A percentile compares a stretch with the other conserved stretches of the same genome.
Evolutionary conservation across 176 grass and related monocot species (phyloP).

Genomic region (Juncus inflexus): DNA sequence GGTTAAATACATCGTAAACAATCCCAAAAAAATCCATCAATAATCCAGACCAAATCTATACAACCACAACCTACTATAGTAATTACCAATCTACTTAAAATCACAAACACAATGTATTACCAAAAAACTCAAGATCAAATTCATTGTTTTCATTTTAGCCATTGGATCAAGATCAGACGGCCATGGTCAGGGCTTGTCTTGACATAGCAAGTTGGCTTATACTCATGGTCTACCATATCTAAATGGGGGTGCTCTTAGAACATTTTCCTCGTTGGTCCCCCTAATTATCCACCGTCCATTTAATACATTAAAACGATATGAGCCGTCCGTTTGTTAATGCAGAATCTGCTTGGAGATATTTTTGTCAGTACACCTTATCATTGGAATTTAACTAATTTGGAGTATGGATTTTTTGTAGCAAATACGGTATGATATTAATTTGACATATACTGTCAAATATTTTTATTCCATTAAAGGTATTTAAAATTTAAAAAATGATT

Average conservation of each 20-base stretch:
- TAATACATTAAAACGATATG: background rate
- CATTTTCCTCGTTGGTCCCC: constrained; percentile 22
- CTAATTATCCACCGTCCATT: constrained; percentile 14
- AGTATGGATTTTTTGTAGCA: background rate
- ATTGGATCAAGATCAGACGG: constrained; percentile 23
- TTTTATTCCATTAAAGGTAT: too few relatives aligned
- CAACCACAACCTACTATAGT: too few relatives aligned
- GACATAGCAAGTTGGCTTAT: constrained; percentile 16
- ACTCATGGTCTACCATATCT: constrained; percentile 19
- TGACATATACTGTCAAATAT: too few relatives aligned
- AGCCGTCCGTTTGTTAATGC: constrained; percentile 14
- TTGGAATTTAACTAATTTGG: constrained; percentile 1
- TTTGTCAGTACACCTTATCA: constrained; percentile 12
- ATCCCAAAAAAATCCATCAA: too few relatives aligned
- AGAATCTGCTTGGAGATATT: constrained; percentile 20
- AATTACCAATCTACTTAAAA: background rate
- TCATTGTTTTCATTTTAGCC: background rate
- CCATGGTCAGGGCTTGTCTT: background rate
- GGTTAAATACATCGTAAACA: too few relatives aligned
- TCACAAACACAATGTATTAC: background rate
- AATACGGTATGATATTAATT: background rate
- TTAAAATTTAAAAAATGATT: too few relatives aligned
- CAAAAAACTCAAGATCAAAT: background rate
- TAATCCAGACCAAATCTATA: too few relatives aligned
- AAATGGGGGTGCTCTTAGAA: constrained; percentile 11